Percentiles rank a stretch among this genome's conserved stretches.
These are phyloP conservation scores for Monocercomonoides exilis DNA, from an alignment of 78 protist genomes.

Conservation along the genomic window DNA sequence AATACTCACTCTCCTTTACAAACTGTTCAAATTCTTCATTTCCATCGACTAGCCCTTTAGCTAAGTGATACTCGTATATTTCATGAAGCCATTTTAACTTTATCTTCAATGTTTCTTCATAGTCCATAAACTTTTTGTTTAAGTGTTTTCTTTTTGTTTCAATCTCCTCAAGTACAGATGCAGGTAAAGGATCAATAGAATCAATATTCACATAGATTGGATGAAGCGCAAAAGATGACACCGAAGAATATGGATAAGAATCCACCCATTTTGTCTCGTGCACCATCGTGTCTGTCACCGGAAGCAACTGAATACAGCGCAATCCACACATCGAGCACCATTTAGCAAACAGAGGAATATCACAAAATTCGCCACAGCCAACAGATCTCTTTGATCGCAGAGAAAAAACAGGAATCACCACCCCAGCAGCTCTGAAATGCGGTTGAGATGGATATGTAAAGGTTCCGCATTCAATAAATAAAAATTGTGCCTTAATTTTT, in stretches of 20 bases:
- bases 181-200: background rate
- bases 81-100: slow-evolving; percentile 23
- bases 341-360: background rate
- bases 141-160: slow-evolving; percentile 2
- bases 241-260: slow-evolving; percentile 31
- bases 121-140: slow-evolving; percentile 46
- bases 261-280: background rate
- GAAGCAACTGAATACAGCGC: slow-evolving; percentile 20
- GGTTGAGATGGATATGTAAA: background rate
- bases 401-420: slow-evolving; percentile 36
- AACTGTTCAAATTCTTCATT: slow-evolving; percentile 21
- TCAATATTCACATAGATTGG: slow-evolving; percentile 21
- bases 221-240: slow-evolving; percentile 36
- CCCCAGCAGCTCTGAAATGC: slow-evolving; percentile 10
- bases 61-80: background rate
- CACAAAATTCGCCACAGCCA: slow-evolving; percentile 43
- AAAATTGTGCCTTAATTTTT: background rate
- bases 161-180: background rate
- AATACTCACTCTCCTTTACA: slow-evolving; percentile 32
- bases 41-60: background rate
- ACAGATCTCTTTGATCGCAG: background rate
- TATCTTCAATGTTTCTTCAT: slow-evolving; percentile 24
- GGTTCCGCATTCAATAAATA: background rate
- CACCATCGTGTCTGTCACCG: slow-evolving; percentile 38
- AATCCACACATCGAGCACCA: background rate